These are phyloP conservation scores for Serendipita sp. DNA, from an alignment of 768 basidiomycete genomes.

Conservation along the genomic window DNA sequence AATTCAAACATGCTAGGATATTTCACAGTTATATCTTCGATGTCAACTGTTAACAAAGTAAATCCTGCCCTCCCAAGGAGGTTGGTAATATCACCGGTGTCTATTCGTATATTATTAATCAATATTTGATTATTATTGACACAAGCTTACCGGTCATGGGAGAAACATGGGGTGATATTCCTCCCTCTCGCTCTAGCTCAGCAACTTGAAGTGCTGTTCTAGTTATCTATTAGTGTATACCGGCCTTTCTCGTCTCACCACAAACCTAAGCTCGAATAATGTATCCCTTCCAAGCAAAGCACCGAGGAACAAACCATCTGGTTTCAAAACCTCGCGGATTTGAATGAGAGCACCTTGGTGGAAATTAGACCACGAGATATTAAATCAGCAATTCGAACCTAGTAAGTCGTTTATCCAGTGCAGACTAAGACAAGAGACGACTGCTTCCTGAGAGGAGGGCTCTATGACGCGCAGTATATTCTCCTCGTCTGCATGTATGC, in stretches of 20 bases:
- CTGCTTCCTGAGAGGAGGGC: conserved; percentile 70
- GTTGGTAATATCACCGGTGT: conserved; percentile 84
- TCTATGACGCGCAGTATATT: conserved; percentile 46
- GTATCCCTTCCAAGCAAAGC: conserved; percentile 95
- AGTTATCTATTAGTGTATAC: conserved; percentile 6
- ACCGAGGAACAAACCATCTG: conserved; percentile 88
- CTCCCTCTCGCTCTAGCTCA: conserved; percentile 84
- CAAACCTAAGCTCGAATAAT: conserved; percentile 69
- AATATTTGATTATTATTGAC: conserved; percentile 1
- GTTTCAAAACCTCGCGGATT: conserved; percentile 64
- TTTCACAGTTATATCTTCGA: conserved; percentile 77
- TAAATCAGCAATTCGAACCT: conserved; percentile 29
- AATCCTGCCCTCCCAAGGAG: conserved; percentile 87
- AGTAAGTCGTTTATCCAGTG: conserved; percentile 99
- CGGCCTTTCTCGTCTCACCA: conserved; percentile 16
- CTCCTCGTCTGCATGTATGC: conserved; percentile 76
- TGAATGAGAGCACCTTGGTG: conserved; percentile 63
- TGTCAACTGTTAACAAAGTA: conserved; percentile 82
- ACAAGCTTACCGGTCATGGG: conserved; percentile 75
- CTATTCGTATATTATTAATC: conserved; percentile 24
- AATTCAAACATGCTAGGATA: conserved; percentile 97
- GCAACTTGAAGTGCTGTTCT: conserved; percentile 90
- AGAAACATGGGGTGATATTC: conserved; percentile 89
- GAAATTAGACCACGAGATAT: not conserved
- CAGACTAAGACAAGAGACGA: conserved; percentile 78